Conservation (phyloP, 345 rosid genomes). For the Pistacia atlantica region DNA sequence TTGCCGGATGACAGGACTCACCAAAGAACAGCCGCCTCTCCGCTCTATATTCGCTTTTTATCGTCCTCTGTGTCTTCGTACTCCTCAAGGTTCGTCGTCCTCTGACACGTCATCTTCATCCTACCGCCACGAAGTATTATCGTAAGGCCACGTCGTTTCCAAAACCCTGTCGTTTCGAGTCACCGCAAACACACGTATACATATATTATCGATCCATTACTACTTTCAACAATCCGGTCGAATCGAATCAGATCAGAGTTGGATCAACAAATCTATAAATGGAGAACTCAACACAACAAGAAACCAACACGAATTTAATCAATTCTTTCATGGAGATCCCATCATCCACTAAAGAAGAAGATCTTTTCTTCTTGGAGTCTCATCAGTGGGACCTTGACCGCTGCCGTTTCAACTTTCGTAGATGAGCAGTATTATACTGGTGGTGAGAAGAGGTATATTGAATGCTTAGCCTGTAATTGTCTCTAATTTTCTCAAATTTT, state of each 20-base stretch:
- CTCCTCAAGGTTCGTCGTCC: too few species aligned
- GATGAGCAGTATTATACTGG: constrained; percentile 89
- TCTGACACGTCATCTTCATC: too few species aligned
- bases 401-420: constrained; percentile 91
- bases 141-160: not conserved
- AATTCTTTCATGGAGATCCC: constrained; percentile 84
- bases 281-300: constrained; percentile 34
- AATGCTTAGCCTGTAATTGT: not conserved
- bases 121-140: not conserved
- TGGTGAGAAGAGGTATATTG: constrained; percentile 70
- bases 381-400: constrained; percentile 88
- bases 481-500: not conserved
- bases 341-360: constrained; percentile 80
- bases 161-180: not conserved
- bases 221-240: not conserved
- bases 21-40: too few species aligned
- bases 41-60: too few species aligned
- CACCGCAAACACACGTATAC: not conserved
- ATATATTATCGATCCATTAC: not conserved
- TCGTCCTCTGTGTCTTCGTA: too few species aligned
- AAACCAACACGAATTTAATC: constrained; percentile 39
- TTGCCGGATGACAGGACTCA: too few species aligned
- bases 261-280: constrained; percentile 3
- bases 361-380: constrained; percentile 79
- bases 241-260: constrained; percentile 3